These are phyloP conservation scores for Tubosaeta brunneosetosa DNA, from an alignment of 768 basidiomycete species.

Conservation along the genomic window DNA sequence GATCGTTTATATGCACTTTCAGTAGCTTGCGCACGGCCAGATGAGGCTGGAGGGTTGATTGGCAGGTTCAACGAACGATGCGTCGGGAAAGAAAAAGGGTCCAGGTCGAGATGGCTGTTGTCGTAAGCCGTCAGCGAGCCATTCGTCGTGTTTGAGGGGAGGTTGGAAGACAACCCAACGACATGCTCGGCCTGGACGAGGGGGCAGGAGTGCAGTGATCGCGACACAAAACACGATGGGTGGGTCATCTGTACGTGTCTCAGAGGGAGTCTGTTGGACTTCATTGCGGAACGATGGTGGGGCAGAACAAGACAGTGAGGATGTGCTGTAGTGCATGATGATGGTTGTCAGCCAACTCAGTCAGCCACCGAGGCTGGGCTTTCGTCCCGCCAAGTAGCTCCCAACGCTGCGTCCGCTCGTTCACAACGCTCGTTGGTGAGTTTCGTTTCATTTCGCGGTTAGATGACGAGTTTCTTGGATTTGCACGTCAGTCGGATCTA, in stretches of 20 bases:
- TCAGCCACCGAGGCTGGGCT: constrained; percentile 12
- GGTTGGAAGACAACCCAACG: neutral
- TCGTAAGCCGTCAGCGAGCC: neutral
- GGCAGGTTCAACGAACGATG: constrained; percentile 14
- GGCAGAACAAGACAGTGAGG: neutral
- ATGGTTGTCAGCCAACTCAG: neutral
- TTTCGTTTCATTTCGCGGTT: neutral
- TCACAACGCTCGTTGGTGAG: constrained; percentile 19
- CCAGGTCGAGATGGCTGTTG: neutral
- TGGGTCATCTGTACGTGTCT: constrained; percentile 16
- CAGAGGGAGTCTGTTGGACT: neutral
- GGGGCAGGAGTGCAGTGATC: neutral
- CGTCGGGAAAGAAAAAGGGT: neutral
- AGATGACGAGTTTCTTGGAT: constrained; percentile 45
- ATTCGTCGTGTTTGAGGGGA: neutral
- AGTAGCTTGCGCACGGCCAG: neutral
- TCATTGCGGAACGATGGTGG: constrained; percentile 1
- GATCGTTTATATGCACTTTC: constrained; percentile 17
- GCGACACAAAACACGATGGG: constrained; percentile 4
- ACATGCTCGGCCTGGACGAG: neutral
- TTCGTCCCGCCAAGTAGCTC: neutral
- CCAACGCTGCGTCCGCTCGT: constrained; percentile 1
- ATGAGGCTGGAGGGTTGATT: constrained; percentile 12
- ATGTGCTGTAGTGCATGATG: neutral
- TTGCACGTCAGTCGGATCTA: constrained; percentile 63